Conservation (phyloP, 495 filamentous ascomycete species). For the Aspergillus baeticus region DNA sequence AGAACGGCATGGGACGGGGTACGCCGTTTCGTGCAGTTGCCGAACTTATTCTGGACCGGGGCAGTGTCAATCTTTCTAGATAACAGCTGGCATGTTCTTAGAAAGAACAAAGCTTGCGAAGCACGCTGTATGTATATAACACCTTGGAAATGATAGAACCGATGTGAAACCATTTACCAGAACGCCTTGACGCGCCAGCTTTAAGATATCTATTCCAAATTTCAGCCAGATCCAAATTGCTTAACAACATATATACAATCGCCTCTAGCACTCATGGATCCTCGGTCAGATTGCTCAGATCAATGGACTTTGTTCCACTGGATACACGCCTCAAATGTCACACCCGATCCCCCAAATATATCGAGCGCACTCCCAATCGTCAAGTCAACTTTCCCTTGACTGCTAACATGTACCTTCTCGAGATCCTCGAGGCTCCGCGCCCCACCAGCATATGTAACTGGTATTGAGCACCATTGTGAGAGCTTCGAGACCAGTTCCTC, state of each 20-base stretch:
- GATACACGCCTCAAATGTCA: conserved; percentile 85
- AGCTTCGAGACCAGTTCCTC: conserved; percentile 74
- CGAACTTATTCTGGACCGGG: neutral
- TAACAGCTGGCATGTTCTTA: neutral
- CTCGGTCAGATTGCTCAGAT: neutral
- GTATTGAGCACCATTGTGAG: conserved; percentile 82
- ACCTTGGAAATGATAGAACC: neutral
- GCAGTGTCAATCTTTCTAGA: neutral
- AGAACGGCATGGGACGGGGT: too few species aligned
- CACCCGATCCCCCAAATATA: conserved; percentile 85
- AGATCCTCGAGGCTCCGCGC: conserved; percentile 79
- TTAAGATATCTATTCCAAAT: neutral
- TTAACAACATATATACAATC: neutral
- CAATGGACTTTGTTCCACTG: conserved; percentile 67
- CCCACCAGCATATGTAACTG: conserved; percentile 94
- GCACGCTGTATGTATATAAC: conserved; percentile 2
- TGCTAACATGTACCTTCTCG: conserved; percentile 72
- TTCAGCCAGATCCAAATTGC: neutral
- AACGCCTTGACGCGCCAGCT: neutral
- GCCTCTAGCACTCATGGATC: neutral
- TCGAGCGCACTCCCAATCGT: conserved; percentile 96
- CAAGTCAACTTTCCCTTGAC: conserved; percentile 79
- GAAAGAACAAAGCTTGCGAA: neutral
- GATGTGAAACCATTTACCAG: neutral
- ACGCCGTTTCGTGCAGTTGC: neutral